Evolutionary conservation across 2,329 filamentous ascomycete species (phyloP).

Genomic region (Phyllachora maydis): DNA sequence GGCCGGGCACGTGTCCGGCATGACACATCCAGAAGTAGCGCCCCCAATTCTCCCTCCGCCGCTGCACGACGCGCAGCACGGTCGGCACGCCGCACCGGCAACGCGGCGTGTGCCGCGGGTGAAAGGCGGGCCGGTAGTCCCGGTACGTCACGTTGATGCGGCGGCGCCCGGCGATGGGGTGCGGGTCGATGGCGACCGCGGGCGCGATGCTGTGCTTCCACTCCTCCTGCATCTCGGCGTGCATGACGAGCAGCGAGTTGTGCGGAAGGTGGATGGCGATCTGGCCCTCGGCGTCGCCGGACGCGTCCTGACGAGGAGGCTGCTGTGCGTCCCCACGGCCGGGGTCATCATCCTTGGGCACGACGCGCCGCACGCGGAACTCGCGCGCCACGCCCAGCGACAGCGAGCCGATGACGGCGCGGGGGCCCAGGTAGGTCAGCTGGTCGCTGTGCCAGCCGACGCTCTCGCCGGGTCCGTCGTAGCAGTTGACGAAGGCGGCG

Average conservation of each 20-base stretch:
- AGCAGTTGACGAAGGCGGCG: conserved; percentile 88
- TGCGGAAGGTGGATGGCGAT: conserved; percentile 88
- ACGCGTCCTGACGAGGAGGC: conserved; percentile 8
- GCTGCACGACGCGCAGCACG: conserved; percentile 59
- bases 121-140: conserved; percentile 57
- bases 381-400: conserved; percentile 84
- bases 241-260: conserved; percentile 87
- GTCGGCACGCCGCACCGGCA: conserved; percentile 55
- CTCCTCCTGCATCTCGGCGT: conserved; percentile 91
- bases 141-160: conserved; percentile 92
- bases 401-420: conserved; percentile 72
- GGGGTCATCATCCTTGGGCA: conserved; percentile 32
- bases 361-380: conserved; percentile 65
- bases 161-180: conserved; percentile 59
- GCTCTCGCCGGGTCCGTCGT: conserved; percentile 57
- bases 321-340: conserved; percentile 34
- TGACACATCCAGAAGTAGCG: conserved; percentile 88
- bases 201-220: conserved; percentile 85
- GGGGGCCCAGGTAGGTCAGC: conserved; percentile 78
- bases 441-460: conserved; percentile 91
- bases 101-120: conserved; percentile 56
- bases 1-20: conserved; percentile 48
- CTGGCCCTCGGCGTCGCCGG: conserved; percentile 54
- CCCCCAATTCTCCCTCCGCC: conserved; percentile 54
- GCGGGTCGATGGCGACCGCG: conserved; percentile 57